Base-by-base conservation (phyloP, 441 rosid genomes). In the Pelargonium citronellum region DNA sequence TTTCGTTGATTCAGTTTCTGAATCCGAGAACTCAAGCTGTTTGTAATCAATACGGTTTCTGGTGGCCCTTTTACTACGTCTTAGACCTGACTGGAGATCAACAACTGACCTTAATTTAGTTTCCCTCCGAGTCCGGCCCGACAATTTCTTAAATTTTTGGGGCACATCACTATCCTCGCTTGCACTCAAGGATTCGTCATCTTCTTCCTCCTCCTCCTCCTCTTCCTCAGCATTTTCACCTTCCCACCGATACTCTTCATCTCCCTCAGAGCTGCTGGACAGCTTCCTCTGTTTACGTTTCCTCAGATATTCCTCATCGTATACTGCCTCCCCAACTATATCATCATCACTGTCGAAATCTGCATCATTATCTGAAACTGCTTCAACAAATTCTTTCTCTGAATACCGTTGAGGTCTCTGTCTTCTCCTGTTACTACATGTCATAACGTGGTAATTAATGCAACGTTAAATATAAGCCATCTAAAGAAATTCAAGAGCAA, bases 261-360 rank as follows among this genome's bases (percentile, higher is more conserved):
- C 98, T 72, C 95, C 99, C 79, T 92, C 99, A 20, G 97, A 92
- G 79, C 95, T 88, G 82, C 99, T 95, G 66, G 92, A 87, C 64
- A 77, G 71, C 79, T 82, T 89, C 80, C 79, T 87, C 74, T 83
- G 87, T 73, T 92, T 92, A 64, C 96, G 91, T 79, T 91, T 92
- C 83, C 70, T 88, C 78, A 92, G 75, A 85, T 95, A 95, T 77
- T 89, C 96, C 51, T 95, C 99, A 75, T 95, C 98, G 77, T 92
- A 95, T 19, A 92, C 82, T 55, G 94, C 99, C 87, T 95, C 99
- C 69, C 99, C 99, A 74, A 86, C 96, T 76, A 95, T 95, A 73
- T 92, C 99, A 83, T 95, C 99, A 69, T 95, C 99, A 77, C 91
- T 92, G 78, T 86, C 91, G 71, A 80, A 88, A 65, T 86, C 92